Base-by-base conservation (phyloP, 164 flowering plant species). In the Macadamia tetraphylla region DNA sequence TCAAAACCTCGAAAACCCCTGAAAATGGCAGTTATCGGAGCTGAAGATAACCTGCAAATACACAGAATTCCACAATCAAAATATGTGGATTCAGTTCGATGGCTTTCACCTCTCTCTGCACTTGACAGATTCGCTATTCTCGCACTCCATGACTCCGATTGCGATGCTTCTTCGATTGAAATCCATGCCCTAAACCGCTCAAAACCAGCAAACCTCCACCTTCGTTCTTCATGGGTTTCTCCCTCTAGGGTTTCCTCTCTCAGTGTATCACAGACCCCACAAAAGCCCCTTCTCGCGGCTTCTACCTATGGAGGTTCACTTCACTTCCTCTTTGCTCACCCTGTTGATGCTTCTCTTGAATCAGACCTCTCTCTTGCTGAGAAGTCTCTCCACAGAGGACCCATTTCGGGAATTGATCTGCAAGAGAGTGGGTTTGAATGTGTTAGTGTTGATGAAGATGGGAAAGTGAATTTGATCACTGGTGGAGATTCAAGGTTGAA, bases 371-470 rank as follows among this genome's bases (percentile, higher is more conserved):
- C 85, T 0, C 70, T 85, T 35, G 42, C 74, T 1, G 92, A 80
- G 13, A 66, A 65, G 55, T 69, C 66, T 29, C 76, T 88, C 18
- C 97, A 88, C 60, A 51, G 13, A 40, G 96, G 92, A 40, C 72
- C 84, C 15, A 71, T 85, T 58, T 75, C 83, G 40, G 80, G 83
- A 6, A 69, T 91, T 52, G 97, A 90, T 77, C 65, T 85, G 85
- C 48, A 72, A 70, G 86, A 74, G 9, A 70, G 75, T 60, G 91
- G 85, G 52, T 67, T 18, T 14, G 92, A 84, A 55, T 87, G 91
- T 66, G 86, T 92, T 52, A 81, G 73, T 63, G 95, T 84, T 42
- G 92, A 90, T 51, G 92, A 84, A 49, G 96, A 88, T 75, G 98
- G 96, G 82, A 82, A 86, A 75, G 91, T 91, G 60, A 88, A 83